Base-by-base conservation (phyloP, 345 rosid species). In the Melaleuca alternifolia region DNA sequence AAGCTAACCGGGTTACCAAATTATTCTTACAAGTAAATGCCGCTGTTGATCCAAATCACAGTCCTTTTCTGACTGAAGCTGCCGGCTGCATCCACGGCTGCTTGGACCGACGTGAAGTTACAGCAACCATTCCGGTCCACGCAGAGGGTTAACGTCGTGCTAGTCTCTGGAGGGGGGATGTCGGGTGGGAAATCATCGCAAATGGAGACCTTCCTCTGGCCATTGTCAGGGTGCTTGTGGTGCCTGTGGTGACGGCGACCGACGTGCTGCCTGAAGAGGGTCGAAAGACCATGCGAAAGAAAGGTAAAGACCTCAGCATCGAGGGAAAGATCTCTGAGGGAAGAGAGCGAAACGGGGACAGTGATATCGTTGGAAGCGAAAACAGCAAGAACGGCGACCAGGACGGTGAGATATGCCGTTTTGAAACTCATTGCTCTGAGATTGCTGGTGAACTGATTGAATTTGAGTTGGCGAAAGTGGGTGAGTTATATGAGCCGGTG, bases 61-160 rank as follows among this genome's bases (percentile, higher is more conserved):
- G 89, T 95, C 85, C 95, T 92, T 89, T 89, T 94, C 90, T 62
- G 89, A 91, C 94, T 95, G 44, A 86, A 90, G 88, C 92, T 94
- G 4, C 89, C 92, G 0, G 91, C 90, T 2, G 95, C 92, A 86
- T 96, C 96, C 6, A 97, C 91, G 14, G 99, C 98, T 1, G 96
- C 88, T 87, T 97, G 99, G 85, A 97, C 93, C 7, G 95, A 91
- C 5, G 97, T 96, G 91, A 96, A 97, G 85, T 96, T 96, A 76
- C 99, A 97, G 37, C 98, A 95, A 1, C 98, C 98, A 0, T 95
- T 94, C 62, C 87, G 87, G 84, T 97, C 98, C 4, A 97, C 98
- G 41, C 99, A 96, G 13, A 96, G 54, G 56, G 89, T 92, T 2
- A 93, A 62, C n/a, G 95, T 91, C 26, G 94, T 93, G 90, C 93